A percentile compares a stretch with the other conserved stretches of the same genome.
Conservation (phyloP, 1,284 basidiomycete genomes). For the Coriolopsis trogii region DNA sequence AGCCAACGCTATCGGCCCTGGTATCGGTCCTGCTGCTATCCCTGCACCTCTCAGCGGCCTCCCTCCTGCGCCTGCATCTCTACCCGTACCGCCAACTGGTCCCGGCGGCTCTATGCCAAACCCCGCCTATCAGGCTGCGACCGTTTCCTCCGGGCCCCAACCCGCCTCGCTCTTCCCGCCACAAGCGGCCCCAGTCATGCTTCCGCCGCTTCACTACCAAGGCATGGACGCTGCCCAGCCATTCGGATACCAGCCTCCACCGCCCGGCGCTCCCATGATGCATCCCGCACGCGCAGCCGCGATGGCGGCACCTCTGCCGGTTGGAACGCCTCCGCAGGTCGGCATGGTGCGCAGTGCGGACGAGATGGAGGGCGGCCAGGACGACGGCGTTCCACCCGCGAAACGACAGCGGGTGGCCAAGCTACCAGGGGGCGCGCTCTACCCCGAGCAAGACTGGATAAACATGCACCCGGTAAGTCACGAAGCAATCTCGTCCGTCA, state of each 20-base stretch:
- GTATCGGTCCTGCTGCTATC: conserved; percentile 76
- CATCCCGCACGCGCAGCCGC: conserved; percentile 44
- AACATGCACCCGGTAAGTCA: conserved; percentile 77
- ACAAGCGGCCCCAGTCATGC: conserved; percentile 72
- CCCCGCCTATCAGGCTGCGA: conserved; percentile 68
- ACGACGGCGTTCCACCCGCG: conserved; percentile 67
- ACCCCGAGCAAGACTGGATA: conserved; percentile 88
- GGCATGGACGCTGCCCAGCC: conserved; percentile 75
- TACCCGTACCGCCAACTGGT: conserved; percentile 60
- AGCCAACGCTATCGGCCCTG: conserved; percentile 75
- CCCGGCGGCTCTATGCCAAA: conserved; percentile 43
- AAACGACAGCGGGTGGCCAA: conserved; percentile 86
- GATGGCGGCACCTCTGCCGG: conserved; percentile 34
- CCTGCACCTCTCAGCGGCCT: conserved; percentile 62
- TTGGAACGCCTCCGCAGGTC: conserved; percentile 45
- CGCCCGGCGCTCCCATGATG: conserved; percentile 35
- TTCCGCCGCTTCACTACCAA: conserved; percentile 81
- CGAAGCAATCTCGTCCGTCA: not conserved
- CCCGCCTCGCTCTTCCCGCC: conserved; percentile 68
- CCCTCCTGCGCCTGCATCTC: conserved; percentile 65
- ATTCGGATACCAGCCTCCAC: conserved; percentile 75
- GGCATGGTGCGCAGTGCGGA: conserved; percentile 77
- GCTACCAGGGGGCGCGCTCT: conserved; percentile 77
- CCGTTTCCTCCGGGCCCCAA: conserved; percentile 79
- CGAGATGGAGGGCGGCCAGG: conserved; percentile 70